Evolutionary conservation across 768 basidiomycete genomes (phyloP), one percentile per base, ranked within the genome.

Genomic region (Pilatotrama ljubarskyi): DNA sequence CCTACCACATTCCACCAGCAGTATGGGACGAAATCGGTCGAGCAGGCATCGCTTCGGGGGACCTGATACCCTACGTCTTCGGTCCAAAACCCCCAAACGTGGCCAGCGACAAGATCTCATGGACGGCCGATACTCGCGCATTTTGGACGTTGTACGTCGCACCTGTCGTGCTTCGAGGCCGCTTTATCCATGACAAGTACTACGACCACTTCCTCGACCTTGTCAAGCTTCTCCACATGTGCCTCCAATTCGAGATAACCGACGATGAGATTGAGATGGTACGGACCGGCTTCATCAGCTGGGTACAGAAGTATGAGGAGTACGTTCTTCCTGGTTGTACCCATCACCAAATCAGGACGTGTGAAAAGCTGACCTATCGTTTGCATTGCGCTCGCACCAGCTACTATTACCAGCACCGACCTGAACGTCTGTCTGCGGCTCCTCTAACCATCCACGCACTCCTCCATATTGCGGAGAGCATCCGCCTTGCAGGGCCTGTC

Each of bases 381-480:
- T n/a, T n/a, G n/a, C n/a, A n/a, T 38, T 25, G 15, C n/a, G n/a
- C 6, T n/a, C n/a, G n/a, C 14, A 15, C 18, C 18, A 32, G 38
- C 15, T n/a, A 43, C 20, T 76, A 74, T 35, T 75, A 76, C 51
- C 70, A 76, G 42, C 50, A 66, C 20, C 18, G 66, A 20, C 59
- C 66, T 0, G 11, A 48, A 2, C 64, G 69, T 1, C 48, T 76
- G 1, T 58, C 71, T 2, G 54, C 66, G 0, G 76, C 74, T 43
- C 65, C 70, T 0, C 44, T 76, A 0, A 73, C 74, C 1, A 62
- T 76, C 5, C 75, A 76, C 55, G 73, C 67, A 0, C 58, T 74
- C 1, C 64, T 75, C 5, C 73, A 75, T 43, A 65, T 74, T 42
- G 69, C 65, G 0, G 68, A 72, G 53, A 67, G 67, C 54, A 73